Percentiles rank a stretch among this genome's conserved stretches.
Conservation (phyloP, 257 asterid species). For the Solanum chmielewskii region DNA sequence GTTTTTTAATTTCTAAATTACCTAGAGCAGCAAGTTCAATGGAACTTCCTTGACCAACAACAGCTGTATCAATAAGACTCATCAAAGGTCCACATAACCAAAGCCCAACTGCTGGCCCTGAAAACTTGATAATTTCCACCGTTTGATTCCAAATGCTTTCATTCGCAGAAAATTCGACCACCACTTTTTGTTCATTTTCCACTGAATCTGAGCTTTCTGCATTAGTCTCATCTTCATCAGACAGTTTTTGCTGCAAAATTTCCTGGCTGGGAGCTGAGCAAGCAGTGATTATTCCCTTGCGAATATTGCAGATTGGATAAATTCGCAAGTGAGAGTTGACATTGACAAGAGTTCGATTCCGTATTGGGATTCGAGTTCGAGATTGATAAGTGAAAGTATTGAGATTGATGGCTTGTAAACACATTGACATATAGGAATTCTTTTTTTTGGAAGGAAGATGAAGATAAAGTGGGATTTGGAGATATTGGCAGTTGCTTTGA, state of each 20-base stretch:
- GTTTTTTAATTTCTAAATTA: constrained; percentile 20
- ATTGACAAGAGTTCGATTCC: background rate
- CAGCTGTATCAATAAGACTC: constrained; percentile 94
- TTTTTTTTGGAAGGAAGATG: background rate
- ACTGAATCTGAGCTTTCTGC: constrained; percentile 3
- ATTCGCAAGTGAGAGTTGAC: background rate
- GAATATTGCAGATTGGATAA: background rate
- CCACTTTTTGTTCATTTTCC: constrained; percentile 15
- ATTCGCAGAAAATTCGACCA: constrained; percentile 27
- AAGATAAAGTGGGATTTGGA: background rate
- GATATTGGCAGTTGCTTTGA: background rate
- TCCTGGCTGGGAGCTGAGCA: constrained; percentile 40
- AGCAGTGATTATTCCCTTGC: background rate
- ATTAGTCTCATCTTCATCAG: background rate
- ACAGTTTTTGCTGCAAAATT: background rate
- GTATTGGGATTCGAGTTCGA: constrained; percentile 6
- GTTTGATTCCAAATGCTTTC: constrained; percentile 66
- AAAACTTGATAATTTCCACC: constrained; percentile 72
- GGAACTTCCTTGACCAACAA: constrained; percentile 90
- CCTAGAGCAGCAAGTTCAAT: constrained; percentile 86
- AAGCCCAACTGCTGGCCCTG: constrained; percentile 95
- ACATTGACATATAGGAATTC: background rate
- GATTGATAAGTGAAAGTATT: constrained; percentile 2
- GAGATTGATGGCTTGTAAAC: background rate
- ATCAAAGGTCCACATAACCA: constrained; percentile 90